Evolutionary conservation across 495 filamentous ascomycete genomes (phyloP), one percentile per base, ranked within the genome.

Genomic region (Penicillium argentinense): DNA sequence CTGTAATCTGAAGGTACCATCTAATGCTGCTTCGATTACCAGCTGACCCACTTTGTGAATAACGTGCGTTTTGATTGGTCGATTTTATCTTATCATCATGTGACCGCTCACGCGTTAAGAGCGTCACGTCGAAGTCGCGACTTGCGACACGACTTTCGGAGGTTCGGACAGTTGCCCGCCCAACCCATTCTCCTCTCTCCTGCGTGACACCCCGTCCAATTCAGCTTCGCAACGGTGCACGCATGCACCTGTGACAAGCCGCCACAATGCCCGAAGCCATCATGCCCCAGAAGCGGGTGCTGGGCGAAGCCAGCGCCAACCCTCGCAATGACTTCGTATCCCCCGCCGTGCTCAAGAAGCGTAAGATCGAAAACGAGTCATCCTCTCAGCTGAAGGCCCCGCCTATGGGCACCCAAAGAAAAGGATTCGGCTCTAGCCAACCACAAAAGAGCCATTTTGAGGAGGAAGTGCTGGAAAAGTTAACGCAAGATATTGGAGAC

Each of bases 381-480:
- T 76, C 75, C 12, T 74, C 75, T 1, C 78, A 79, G 37, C 66
- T 73, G 36, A 73, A 83, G 47, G 80, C 81, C 50, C 75, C 78
- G 34, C 81, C 81, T 12, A 79, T 84, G 53, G 78, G 75, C 52
- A 71, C 68, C 5, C 64, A 58, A 12, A 68, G 73, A 8, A 84
- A 81, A 62, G 79, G 77, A 26, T 60, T 85, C 24, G 80, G 81
- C 24, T 92, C 89, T 0, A 92, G 81, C 50, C 90, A 95, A 71
- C 81, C 84, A 3, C 67, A 71, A 36, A 95, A 95, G 68, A 95
- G 89, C 63, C 80, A 84, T 45, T 99, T 99, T 57, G 93, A 97
- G 68, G 85, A 85, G 53, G 91, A 96, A 51, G 88, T 96, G 9
- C 76, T 98, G 41, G 92, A 96, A 73, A 95, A 91, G 66, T 76